These are phyloP conservation scores for Prunella vulgaris DNA, from an alignment of 257 asterid genomes.

Conservation along the genomic window DNA sequence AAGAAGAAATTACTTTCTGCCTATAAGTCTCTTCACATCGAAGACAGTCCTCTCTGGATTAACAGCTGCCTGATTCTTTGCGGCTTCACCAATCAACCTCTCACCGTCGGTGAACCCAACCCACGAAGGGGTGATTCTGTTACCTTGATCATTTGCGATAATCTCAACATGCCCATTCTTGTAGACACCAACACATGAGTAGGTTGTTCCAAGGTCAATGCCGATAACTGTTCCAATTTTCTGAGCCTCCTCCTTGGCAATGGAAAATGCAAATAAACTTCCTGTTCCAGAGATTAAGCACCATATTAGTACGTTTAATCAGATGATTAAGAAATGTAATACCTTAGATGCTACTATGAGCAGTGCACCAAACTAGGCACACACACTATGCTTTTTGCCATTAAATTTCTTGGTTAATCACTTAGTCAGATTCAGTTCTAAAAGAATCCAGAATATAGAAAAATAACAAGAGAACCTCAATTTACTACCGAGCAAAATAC, in stretches of 20 bases:
- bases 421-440: background rate
- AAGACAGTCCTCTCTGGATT: slow-evolving; percentile 85
- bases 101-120: slow-evolving; percentile 84
- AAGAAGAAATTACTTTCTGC: slow-evolving; percentile 65
- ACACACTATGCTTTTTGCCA: background rate
- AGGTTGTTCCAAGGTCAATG: slow-evolving; percentile 91
- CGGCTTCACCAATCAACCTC: slow-evolving; percentile 95
- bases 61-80: slow-evolving; percentile 90
- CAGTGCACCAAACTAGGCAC: background rate
- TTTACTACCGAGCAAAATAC: background rate
- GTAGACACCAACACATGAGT: slow-evolving; percentile 96
- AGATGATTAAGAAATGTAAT: background rate
- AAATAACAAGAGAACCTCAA: background rate
- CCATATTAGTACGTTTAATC: background rate
- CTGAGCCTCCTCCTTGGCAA: slow-evolving; percentile 69
- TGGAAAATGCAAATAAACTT: slow-evolving; percentile 47
- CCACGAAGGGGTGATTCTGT: slow-evolving; percentile 95
- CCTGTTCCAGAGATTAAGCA: slow-evolving; percentile 40
- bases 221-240: slow-evolving; percentile 91
- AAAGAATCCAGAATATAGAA: background rate
- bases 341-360: background rate
- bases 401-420: background rate
- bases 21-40: slow-evolving; percentile 94
- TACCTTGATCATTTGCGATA: slow-evolving; percentile 94
- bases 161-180: slow-evolving; percentile 93